phyloP scores from a whole-genome alignment of 768 basidiomycete genomes.

The Plicaturopsis crispa region DNA sequence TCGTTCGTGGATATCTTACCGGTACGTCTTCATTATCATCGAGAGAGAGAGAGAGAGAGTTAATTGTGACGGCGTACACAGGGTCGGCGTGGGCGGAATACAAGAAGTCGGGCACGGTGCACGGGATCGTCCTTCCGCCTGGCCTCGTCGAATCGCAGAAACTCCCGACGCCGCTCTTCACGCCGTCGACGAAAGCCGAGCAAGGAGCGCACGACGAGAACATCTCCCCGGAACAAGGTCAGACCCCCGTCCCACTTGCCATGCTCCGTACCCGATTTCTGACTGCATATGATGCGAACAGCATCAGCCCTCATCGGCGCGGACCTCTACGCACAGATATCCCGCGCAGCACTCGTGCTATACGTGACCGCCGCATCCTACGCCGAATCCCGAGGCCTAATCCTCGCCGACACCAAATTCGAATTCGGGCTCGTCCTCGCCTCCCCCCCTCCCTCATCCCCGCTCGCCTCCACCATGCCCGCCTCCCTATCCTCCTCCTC shows the following conservation, averaged over 20 bases:
- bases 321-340: conserved; percentile 54
- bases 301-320: conserved; percentile 62
- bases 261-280: neutral
- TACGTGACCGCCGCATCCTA: conserved; percentile 72
- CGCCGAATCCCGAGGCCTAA: conserved; percentile 70
- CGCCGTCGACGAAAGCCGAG: conserved; percentile 95
- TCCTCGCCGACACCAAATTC: conserved; percentile 97
- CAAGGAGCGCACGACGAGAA: conserved; percentile 95
- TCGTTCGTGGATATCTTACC: conserved; percentile 95
- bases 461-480: conserved; percentile 65
- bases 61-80: conserved; percentile 20
- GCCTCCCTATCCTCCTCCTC: too few species aligned
- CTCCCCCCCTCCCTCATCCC: conserved; percentile 16
- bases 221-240: conserved; percentile 77
- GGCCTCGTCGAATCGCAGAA: conserved; percentile 83
- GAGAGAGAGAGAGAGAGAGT: conserved; percentile 4
- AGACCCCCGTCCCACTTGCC: conserved; percentile 5
- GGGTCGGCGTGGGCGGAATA: conserved; percentile 97
- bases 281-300: conserved; percentile 16
- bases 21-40: conserved; percentile 38
- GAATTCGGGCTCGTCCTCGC: conserved; percentile 79
- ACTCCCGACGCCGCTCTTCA: conserved; percentile 80
- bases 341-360: conserved; percentile 51
- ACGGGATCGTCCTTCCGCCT: conserved; percentile 69
- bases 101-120: conserved; percentile 78